Evolutionary conservation across 345 rosid genomes (phyloP), one percentile per base, ranked within the genome.

Genomic region (Populus davidiana): DNA sequence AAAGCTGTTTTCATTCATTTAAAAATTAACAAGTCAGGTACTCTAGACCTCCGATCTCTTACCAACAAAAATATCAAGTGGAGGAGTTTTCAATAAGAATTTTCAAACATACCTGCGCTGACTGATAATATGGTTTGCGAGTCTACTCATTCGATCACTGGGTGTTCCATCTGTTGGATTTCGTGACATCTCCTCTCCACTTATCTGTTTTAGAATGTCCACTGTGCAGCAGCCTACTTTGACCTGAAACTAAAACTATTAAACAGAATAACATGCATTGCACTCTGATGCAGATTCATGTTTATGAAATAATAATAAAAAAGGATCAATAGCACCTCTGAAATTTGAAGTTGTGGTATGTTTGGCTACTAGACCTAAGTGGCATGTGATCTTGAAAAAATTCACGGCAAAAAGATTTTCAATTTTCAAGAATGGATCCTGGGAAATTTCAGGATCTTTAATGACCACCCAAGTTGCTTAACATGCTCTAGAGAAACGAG

Each of bases 141-240:
- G 96, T 78, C 97, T 92, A 67, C 91, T 87, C 86, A 95, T 83
- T 64, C 99, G 96, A 85, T 95, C 98, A 65, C 56, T 87, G 72
- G 87, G 77, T 41, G 77, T 67, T 80, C 96, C 97, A 67, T 87
- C 88, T 36, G 63, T 74, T 71, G 92, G 86, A 85, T 85, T 88
- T 79, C 87, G 83, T 10, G 98, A 90, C 85, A 91, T 75, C 89
- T 96, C 99, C 77, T 96, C 99, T 36, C 91, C 89, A 44, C 98
- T 90, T 20, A 93, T 92, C 61, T 96, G 97, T 83, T 90, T 93
- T 49, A 96, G 88, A 73, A 96, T 83, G 79, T 96, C 97, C 78
- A 96, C 96, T 0, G 97, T 86, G 87, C 96, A 96, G 73, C 98
- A 93, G 72, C 93, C 93, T 70, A 92, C 87, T 89, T 87, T 89